Base-by-base conservation (phyloP, 192 early-diverging fungal species). In the Phycomyces nitens region DNA sequence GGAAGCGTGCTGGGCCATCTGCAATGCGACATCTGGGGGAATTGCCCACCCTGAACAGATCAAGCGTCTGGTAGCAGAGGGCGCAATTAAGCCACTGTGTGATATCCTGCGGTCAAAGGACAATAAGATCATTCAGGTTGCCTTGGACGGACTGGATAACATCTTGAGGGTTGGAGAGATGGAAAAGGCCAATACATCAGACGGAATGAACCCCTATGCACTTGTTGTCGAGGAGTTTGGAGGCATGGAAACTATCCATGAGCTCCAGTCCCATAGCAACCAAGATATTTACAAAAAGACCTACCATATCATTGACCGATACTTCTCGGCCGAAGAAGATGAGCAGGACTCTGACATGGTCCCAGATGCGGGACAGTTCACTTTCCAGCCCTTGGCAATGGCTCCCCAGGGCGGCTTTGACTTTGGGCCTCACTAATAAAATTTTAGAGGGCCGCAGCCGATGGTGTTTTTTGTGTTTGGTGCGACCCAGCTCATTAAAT, bases 1-100 rank as follows among this genome's bases (percentile, higher is more conserved):
- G n/a, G 77, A 79, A 27, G 74, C 77, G 3, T 80, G 68, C 21
- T 79, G 78, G 78, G 77, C 68, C 12, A 54, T 79, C n/a, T 74
- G 42, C 21, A 79, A 80, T 56, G 65, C 58, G 2, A 71, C 68
- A 2, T 66, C 55, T 5, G 38, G 26, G 16, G 61, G 64, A 22
- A 11, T 52, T 12, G 54, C 43, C 26, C 39, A 60, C 34, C 58
- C 74, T 18, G 53, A 66, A n/a, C 65, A 77, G 24, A 58, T 75
- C 34, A 54, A 59, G 24, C 68, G 50, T n/a, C 44, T 79, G 5
- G 70, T 79, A 8, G 22, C 18, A 15, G 43, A 65, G 12, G 75
- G 78, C 9, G 60, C 43, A 24, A 67, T 79, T 50, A 51, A 61
- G 21, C 69, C 77, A 7, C 52, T 79, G 9, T 78, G 80, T 56